A percentile compares a stretch with the other conserved stretches of the same genome.
These are phyloP conservation scores for Sicyos edulis DNA, from an alignment of 306 rosid genomes.

Conservation along the genomic window DNA sequence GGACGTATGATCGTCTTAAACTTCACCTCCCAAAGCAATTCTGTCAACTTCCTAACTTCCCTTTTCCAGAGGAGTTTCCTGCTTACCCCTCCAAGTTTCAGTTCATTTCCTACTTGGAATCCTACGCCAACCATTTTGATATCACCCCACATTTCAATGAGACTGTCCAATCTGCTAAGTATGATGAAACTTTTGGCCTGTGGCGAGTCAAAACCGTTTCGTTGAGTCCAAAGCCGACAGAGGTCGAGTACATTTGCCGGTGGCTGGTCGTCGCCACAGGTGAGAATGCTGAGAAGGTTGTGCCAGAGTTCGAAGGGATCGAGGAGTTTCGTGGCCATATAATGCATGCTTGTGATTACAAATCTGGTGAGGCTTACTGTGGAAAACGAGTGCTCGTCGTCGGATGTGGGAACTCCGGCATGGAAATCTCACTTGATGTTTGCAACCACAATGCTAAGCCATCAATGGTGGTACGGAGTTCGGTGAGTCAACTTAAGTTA, in stretches of 20 bases:
- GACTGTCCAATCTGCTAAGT: constrained; percentile 79
- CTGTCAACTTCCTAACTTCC: constrained; percentile 71
- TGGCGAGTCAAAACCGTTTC: constrained; percentile 67
- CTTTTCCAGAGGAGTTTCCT: constrained; percentile 64
- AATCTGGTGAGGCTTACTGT: constrained; percentile 46
- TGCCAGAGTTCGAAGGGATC: constrained; percentile 68
- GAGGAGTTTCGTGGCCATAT: constrained; percentile 63
- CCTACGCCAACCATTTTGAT: constrained; percentile 61
- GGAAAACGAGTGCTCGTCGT: constrained; percentile 68
- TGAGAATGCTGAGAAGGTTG: constrained; percentile 73
- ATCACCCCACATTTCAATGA: constrained; percentile 74
- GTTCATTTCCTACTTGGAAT: constrained; percentile 69
- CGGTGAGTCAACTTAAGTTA: constrained; percentile 47
- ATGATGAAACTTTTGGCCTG: constrained; percentile 67
- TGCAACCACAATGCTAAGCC: constrained; percentile 67
- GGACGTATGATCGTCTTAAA: constrained; percentile 73
- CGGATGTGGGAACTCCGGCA: constrained; percentile 93
- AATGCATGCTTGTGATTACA: constrained; percentile 78
- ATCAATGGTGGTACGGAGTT: constrained; percentile 81
- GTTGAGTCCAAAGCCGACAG: constrained; percentile 19
- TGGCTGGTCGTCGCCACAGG: constrained; percentile 98
- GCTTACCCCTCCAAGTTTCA: constrained; percentile 77
- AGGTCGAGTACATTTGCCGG: constrained; percentile 77
- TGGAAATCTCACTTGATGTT: constrained; percentile 94
- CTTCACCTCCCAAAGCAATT: constrained; percentile 89